Base-by-base conservation (phyloP, 2,329 filamentous ascomycete species). In the Clonostachys solani region DNA sequence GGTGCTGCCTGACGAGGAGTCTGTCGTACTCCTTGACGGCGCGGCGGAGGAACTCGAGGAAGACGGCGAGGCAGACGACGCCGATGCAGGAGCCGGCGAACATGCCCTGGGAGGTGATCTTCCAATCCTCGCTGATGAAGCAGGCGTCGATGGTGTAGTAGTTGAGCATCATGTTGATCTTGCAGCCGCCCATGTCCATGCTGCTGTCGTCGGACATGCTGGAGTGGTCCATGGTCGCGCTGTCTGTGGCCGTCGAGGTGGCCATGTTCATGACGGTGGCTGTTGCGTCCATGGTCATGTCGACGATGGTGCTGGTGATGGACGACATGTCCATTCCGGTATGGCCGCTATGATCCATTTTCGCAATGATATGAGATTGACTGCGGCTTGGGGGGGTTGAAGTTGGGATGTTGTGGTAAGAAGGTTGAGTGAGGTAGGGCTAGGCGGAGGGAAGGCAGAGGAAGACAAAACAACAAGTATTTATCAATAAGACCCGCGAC, bases 71-170 rank as follows among this genome's bases (percentile, higher is more conserved):
- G n/a, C 85, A 69, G 51, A 90, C 73, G 35, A 90, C 83, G 50
- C 86, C 88, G 59, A 95, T 84, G 68, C 89, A 94, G 45, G 84
- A 87, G 18, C 85, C 88, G 43, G 86, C 88, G 60, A 95, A 92
- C 77, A 86, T 86, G 62, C 78, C 83, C 4, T 65, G 68, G 19
- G 83, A 85, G 15, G 71, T 83, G 62, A 92, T 78, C 58, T 83
- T 83, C 88, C 89, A 94, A 18, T 75, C 73, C 8, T 62, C 56
- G 19, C 85, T 69, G 59, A 94, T 77, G 74, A 94, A 92, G 66
- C 81, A 89, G 17, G 83, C 67, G 60, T 87, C 82, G 60, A 87
- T 71, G 4, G 83, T 86, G 63, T 87, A 75, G 84, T 85, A 89
- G 64, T 90, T 91, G 85, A 86, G 89, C 38, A 89, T 71, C 87